These are phyloP conservation scores for Inonotus hispidus DNA, from an alignment of 1,284 basidiomycete species.

Conservation along the genomic window DNA sequence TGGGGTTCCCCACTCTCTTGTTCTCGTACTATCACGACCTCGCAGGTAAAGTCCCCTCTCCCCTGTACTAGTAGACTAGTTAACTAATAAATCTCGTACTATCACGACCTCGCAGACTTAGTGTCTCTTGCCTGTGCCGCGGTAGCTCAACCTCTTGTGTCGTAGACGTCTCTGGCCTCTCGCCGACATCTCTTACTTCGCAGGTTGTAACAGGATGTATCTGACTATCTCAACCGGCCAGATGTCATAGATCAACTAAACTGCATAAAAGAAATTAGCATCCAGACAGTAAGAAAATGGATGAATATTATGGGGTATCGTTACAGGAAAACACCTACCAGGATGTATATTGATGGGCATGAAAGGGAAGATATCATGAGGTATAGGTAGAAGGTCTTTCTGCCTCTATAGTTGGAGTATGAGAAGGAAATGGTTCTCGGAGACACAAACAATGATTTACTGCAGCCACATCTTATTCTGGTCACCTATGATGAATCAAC, in stretches of 20 bases:
- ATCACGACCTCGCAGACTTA: too few relatives aligned
- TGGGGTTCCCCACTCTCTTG: too few relatives aligned
- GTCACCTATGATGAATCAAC: constrained; percentile 35
- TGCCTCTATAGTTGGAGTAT: constrained; percentile 3
- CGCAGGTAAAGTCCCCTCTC: too few relatives aligned
- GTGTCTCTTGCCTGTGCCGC: too few relatives aligned
- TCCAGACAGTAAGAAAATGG: constrained; percentile 27
- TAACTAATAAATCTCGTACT: too few relatives aligned
- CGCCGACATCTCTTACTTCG: too few relatives aligned
- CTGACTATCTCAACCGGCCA: neutral
- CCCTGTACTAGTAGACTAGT: too few relatives aligned
- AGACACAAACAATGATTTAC: too few relatives aligned
- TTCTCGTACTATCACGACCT: too few relatives aligned
- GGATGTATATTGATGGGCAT: constrained; percentile 33
- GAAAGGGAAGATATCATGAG: constrained; percentile 31
- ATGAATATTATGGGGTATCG: constrained; percentile 25
- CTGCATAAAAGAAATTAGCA: constrained; percentile 18
- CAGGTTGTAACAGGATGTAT: too few relatives aligned
- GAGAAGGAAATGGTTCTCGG: constrained; percentile 2
- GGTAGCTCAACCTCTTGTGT: too few relatives aligned
- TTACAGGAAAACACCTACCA: constrained; percentile 22
- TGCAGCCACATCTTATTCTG: constrained; percentile 16
- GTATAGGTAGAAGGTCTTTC: constrained; percentile 21
- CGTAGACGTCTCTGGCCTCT: too few relatives aligned
- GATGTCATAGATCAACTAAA: neutral